These are phyloP conservation scores for Fusarium nematophilum DNA, from an alignment of 2,329 filamentous ascomycete genomes.

Conservation along the genomic window DNA sequence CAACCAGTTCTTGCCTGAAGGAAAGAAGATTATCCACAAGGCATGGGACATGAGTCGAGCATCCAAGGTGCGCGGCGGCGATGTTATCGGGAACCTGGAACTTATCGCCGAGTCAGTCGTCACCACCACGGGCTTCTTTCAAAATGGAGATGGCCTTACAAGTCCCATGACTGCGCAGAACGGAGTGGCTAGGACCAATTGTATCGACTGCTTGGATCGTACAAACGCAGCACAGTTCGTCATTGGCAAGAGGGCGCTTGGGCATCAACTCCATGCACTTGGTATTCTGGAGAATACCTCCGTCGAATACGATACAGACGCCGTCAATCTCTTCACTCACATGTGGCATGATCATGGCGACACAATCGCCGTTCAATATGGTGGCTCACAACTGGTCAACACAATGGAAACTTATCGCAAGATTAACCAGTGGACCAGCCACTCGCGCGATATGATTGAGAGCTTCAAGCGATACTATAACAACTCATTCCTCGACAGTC, in stretches of 20 bases:
- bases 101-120: slow-evolving; percentile 89
- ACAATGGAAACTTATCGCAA: slow-evolving; percentile 99
- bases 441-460: slow-evolving; percentile 98
- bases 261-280: slow-evolving; percentile 90
- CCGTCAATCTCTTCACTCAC: slow-evolving; percentile 94
- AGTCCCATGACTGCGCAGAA: slow-evolving; percentile 80
- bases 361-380: slow-evolving; percentile 97
- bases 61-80: slow-evolving; percentile 89
- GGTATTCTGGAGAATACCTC: slow-evolving; percentile 84
- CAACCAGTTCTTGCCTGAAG: slow-evolving; percentile 88
- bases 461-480: slow-evolving; percentile 99
- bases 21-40: slow-evolving; percentile 90
- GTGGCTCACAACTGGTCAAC: slow-evolving; percentile 96
- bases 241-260: slow-evolving; percentile 92
- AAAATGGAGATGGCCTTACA: slow-evolving; percentile 82
- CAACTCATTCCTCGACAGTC: slow-evolving; percentile 97
- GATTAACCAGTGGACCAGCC: slow-evolving; percentile 98
- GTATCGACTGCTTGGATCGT: slow-evolving; percentile 96
- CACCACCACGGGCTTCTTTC: slow-evolving; percentile 90
- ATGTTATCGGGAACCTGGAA: slow-evolving; percentile 94
- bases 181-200: slow-evolving; percentile 93
- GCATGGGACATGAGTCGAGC: slow-evolving; percentile 99
- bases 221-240: slow-evolving; percentile 99
- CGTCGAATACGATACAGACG: slow-evolving; percentile 94
- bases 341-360: slow-evolving; percentile 99